Percentiles rank a stretch among this genome's conserved stretches.
Evolutionary conservation across 257 asterid genomes (phyloP).

Genomic region (Nicotiana benthamiana): DNA sequence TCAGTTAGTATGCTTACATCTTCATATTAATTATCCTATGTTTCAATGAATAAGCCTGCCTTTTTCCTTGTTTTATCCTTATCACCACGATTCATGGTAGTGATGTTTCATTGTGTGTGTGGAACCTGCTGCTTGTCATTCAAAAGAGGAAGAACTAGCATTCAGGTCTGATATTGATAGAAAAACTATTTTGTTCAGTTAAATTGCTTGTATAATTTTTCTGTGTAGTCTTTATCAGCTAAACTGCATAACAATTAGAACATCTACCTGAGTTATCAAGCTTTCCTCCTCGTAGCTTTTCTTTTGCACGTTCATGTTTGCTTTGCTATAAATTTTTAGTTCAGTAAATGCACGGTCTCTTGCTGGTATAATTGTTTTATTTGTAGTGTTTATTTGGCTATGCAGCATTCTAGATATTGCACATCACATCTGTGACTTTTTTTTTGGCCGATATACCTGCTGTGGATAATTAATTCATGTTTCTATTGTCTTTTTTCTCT

Average conservation of each 20-base stretch:
- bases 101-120: not conserved
- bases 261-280: not conserved
- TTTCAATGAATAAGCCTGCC: not conserved
- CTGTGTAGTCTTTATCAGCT: not conserved
- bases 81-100: not conserved
- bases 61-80: not conserved
- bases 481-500: slow-evolving; percentile 4
- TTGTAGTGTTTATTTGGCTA: not conserved
- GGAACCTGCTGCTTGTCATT: not conserved
- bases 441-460: not conserved
- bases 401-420: not conserved
- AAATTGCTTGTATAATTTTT: not conserved
- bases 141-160: not conserved
- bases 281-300: not conserved
- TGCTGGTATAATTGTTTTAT: not conserved
- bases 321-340: not conserved
- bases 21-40: not conserved
- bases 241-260: not conserved
- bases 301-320: not conserved
- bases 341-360: not conserved
- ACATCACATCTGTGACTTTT: not conserved
- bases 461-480: not conserved
- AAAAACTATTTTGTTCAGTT: not conserved
- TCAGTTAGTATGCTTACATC: not conserved
- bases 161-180: not conserved